Percentiles rank a stretch among this genome's conserved stretches.
phyloP scores from a whole-genome alignment of 176 grass and related monocot genomes.

The Oryza officinalis region DNA sequence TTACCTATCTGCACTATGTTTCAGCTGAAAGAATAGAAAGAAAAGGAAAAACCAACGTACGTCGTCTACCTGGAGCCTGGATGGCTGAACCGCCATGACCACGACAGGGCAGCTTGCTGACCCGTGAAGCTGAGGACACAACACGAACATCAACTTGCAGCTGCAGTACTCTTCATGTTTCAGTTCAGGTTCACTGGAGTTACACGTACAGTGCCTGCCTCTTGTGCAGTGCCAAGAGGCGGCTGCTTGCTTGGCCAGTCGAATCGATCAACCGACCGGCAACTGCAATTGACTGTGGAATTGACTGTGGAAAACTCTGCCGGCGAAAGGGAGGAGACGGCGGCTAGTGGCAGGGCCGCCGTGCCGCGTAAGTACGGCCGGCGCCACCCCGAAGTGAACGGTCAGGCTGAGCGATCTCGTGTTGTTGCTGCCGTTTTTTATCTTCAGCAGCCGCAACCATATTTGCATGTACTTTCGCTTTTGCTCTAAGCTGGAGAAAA shows the following conservation, averaged over 20 bases:
- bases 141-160: neutral
- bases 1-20: too few relatives aligned
- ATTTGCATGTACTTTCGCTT: too few relatives aligned
- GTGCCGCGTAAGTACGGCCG: too few relatives aligned
- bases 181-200: neutral
- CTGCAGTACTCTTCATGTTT: neutral
- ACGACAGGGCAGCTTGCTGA: slow-evolving; percentile 14
- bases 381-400: too few relatives aligned
- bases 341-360: too few relatives aligned
- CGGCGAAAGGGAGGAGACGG: too few relatives aligned
- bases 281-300: too few relatives aligned
- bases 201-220: neutral
- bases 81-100: slow-evolving; percentile 23
- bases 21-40: neutral
- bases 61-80: neutral
- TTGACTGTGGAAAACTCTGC: neutral
- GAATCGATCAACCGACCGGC: neutral
- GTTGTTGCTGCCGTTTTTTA: too few relatives aligned
- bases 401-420: too few relatives aligned
- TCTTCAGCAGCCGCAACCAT: too few relatives aligned
- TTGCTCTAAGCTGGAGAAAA: too few relatives aligned
- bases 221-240: neutral
- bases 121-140: neutral
- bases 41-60: too few relatives aligned
- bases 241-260: neutral